A percentile compares a stretch with the other conserved stretches of the same genome.
These are phyloP conservation scores for Aspergillus leporis DNA, from an alignment of 495 filamentous ascomycete genomes.

Conservation along the genomic window DNA sequence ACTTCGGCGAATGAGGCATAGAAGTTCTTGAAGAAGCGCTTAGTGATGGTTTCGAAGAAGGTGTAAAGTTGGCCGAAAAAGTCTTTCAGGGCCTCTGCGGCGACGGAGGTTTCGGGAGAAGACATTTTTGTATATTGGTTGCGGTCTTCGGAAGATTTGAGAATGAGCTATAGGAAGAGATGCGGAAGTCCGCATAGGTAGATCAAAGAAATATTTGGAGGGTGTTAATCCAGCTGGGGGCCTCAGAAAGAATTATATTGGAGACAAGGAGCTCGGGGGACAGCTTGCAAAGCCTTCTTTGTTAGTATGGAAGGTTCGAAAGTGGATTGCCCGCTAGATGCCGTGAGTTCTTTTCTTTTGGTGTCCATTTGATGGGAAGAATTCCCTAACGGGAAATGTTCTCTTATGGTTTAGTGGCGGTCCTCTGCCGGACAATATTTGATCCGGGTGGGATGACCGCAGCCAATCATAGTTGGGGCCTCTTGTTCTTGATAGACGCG, in stretches of 20 bases:
- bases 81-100: constrained; percentile 33
- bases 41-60: constrained; percentile 24
- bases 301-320: not conserved
- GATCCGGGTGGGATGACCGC: constrained; percentile 10
- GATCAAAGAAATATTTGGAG: not conserved
- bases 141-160: constrained; percentile 10
- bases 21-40: constrained; percentile 55
- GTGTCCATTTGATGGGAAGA: constrained; percentile 3
- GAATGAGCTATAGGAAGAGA: not conserved
- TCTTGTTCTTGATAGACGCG: not conserved
- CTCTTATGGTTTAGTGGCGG: constrained; percentile 12
- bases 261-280: not conserved
- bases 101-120: constrained; percentile 25
- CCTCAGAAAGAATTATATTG: not conserved
- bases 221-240: not conserved
- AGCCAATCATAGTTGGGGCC: constrained; percentile 10
- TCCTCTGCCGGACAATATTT: constrained; percentile 7
- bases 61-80: constrained; percentile 39
- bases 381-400: constrained; percentile 9
- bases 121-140: constrained; percentile 26
- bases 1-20: constrained; percentile 54
- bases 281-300: not conserved
- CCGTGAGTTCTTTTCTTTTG: not conserved
- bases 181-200: constrained; percentile 1
- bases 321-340: not conserved